Evolutionary conservation across 2,329 filamentous ascomycete genomes (phyloP).

Genomic region (Ploettnerulaceae sp.): DNA sequence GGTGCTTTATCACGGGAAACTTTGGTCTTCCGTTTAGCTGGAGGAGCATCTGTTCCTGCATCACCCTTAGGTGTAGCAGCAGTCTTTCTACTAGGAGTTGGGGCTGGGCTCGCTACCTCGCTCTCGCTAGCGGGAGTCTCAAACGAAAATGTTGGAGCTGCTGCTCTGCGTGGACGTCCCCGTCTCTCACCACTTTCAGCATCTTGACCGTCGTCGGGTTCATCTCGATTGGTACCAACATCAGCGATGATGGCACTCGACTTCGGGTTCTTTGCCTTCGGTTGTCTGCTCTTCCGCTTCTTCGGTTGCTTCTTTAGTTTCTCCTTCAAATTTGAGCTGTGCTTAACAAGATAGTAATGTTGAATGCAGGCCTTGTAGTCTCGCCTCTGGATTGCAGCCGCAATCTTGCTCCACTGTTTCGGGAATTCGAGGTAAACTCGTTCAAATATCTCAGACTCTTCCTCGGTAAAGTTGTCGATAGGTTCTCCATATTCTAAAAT

Average conservation of each 20-base stretch:
- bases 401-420: constrained; percentile 79
- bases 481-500: constrained; percentile 69
- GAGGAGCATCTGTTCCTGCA: constrained; percentile 34
- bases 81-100: constrained; percentile 51
- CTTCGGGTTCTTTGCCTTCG: constrained; percentile 49
- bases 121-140: constrained; percentile 58
- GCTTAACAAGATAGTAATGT: constrained; percentile 80
- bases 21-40: constrained; percentile 37
- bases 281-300: constrained; percentile 39
- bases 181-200: constrained; percentile 56
- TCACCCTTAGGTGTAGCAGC: constrained; percentile 42
- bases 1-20: constrained; percentile 28
- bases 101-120: constrained; percentile 52
- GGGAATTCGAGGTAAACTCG: constrained; percentile 69
- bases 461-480: constrained; percentile 67
- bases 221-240: constrained; percentile 44
- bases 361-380: constrained; percentile 78
- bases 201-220: constrained; percentile 30
- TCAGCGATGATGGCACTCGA: constrained; percentile 64
- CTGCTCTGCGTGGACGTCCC: constrained; percentile 55
- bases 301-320: constrained; percentile 63
- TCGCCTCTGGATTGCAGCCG: constrained; percentile 59
- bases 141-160: constrained; percentile 65
- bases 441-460: constrained; percentile 67
- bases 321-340: constrained; percentile 70